These are phyloP conservation scores for Schwanniomyces vanrijiae DNA, from an alignment of 805 yeast species.

Conservation along the genomic window DNA sequence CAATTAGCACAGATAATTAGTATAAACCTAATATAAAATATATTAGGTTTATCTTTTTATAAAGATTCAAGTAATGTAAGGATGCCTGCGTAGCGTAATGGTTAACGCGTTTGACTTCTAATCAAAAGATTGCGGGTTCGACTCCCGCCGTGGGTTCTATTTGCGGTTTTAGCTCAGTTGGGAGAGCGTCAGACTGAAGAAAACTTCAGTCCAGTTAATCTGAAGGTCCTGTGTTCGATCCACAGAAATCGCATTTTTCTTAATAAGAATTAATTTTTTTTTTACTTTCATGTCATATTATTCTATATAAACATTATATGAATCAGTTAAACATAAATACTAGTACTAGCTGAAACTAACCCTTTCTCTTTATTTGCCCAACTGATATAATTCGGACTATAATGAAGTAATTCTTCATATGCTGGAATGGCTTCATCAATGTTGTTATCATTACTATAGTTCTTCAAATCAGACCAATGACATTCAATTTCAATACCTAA, in stretches of 20 bases:
- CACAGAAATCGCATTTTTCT: conserved; percentile 25
- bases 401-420: conserved; percentile 65
- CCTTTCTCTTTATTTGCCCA: conserved; percentile 71
- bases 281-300: no score
- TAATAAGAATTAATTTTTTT: conserved; percentile 5
- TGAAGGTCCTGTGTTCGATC: conserved; percentile 33
- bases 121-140: conserved; percentile 68
- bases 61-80: not conserved
- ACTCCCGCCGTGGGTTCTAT: conserved; percentile 48
- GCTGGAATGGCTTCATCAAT: conserved; percentile 57
- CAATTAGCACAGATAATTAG: no score
- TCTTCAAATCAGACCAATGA: conserved; percentile 74
- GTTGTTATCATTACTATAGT: conserved; percentile 38
- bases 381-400: conserved; percentile 62
- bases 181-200: conserved; percentile 42
- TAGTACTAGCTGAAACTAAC: conserved; percentile 56
- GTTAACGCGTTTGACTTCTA: conserved; percentile 69
- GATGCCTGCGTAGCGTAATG: conserved; percentile 52
- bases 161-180: conserved; percentile 39
- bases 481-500: conserved; percentile 65
- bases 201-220: conserved; percentile 25
- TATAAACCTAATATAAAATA: no score
- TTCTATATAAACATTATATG: not conserved
- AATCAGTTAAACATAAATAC: conserved; percentile 34
- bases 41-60: no score